Percentiles rank a stretch among this genome's conserved stretches.
phyloP scores from a whole-genome alignment of 2,329 filamentous ascomycete genomes.

The Ophiocordyceps camponoti-rufipedis region DNA sequence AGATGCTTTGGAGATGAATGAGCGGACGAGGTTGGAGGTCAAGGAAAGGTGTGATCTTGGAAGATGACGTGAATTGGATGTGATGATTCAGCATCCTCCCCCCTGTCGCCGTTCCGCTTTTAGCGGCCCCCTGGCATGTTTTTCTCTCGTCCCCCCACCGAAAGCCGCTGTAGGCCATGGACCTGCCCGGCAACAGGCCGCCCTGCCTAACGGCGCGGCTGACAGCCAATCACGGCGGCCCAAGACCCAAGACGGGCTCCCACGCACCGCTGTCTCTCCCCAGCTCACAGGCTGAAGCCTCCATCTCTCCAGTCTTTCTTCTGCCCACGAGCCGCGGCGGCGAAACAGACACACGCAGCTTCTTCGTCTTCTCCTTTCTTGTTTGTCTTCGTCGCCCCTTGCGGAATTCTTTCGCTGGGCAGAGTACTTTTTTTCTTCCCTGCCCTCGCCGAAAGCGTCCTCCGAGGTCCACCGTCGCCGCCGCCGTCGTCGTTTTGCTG shows the following conservation, averaged over 20 bases:
- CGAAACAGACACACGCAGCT: not conserved
- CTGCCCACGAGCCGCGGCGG: not conserved
- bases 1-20: not conserved
- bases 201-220: not conserved
- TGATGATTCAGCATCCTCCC: not conserved
- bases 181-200: not conserved
- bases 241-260: not conserved
- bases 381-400: not conserved
- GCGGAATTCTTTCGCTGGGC: not conserved
- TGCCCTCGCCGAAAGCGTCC: not conserved
- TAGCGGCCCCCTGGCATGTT: not conserved
- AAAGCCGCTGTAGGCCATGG: not conserved
- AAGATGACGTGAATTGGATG: not conserved
- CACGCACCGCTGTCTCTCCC: not conserved
- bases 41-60: not conserved
- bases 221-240: not conserved
- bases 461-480: not conserved
- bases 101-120: not conserved
- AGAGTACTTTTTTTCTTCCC: not conserved
- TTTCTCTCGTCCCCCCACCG: not conserved
- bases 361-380: not conserved
- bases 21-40: not conserved
- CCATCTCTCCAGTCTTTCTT: too few species aligned
- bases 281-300: not conserved
- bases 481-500: not conserved